phyloP scores from a whole-genome alignment of 1,284 basidiomycete genomes.

The Melampsora americana region DNA sequence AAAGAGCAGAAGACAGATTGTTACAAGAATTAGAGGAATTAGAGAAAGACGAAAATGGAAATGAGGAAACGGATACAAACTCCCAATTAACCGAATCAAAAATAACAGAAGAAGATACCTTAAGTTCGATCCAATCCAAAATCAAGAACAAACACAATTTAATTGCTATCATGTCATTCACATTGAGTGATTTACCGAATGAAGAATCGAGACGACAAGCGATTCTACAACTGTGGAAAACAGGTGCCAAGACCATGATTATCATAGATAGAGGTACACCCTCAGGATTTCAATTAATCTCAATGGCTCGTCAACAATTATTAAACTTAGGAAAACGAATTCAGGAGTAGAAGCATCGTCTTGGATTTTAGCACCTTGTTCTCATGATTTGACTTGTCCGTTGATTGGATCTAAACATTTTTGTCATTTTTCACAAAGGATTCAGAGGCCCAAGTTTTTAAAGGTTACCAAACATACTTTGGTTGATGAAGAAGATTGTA shows the following conservation, averaged over 20 bases:
- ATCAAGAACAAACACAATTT: conserved; percentile 12
- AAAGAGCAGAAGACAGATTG: not conserved
- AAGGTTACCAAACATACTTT: conserved; percentile 80
- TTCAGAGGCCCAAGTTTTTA: conserved; percentile 79
- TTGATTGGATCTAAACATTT: conserved; percentile 59
- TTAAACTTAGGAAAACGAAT: conserved; percentile 62
- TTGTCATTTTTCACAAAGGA: conserved; percentile 80
- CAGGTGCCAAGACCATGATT: conserved; percentile 55
- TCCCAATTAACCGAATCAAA: not conserved
- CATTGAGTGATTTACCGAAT: conserved; percentile 38
- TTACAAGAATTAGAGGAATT: conserved; percentile 1
- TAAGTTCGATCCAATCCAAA: too few relatives aligned
- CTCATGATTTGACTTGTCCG: conserved; percentile 85
- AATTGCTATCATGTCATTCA: conserved; percentile 40
- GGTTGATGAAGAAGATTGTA: conserved; percentile 75
- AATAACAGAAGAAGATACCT: too few relatives aligned
- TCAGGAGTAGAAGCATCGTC: conserved; percentile 15
- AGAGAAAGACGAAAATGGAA: not conserved
- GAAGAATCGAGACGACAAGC: conserved; percentile 24
- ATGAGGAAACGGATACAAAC: not conserved
- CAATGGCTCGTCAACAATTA: conserved; percentile 75
- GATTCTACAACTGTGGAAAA: conserved; percentile 26
- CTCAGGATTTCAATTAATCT: conserved; percentile 74
- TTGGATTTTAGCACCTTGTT: conserved; percentile 63
- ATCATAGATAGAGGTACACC: conserved; percentile 79